Conservation (phyloP, 2,329 filamentous ascomycete species). For the Calonectria pseudoreteaudii region DNA sequence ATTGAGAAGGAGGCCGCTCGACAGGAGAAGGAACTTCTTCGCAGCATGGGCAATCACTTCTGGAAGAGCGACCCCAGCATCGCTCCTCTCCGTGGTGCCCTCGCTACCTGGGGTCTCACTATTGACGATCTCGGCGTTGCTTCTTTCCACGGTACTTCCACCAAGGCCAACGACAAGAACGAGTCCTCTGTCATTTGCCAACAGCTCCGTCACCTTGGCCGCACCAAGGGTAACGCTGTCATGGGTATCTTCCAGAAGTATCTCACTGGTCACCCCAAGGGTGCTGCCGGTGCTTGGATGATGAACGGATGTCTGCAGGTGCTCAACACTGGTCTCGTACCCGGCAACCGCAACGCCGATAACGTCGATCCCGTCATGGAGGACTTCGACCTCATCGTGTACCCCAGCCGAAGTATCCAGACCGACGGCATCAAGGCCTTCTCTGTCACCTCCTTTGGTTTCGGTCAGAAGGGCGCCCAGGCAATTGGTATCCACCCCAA, state of each 20-base stretch:
- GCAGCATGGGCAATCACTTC: constrained; percentile 97
- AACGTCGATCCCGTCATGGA: constrained; percentile 98
- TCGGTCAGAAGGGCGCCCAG: constrained; percentile 98
- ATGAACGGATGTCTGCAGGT: constrained; percentile 98
- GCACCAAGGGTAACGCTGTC: constrained; percentile 95
- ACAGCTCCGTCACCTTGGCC: constrained; percentile 93
- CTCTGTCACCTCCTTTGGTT: constrained; percentile 98
- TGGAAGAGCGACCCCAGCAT: constrained; percentile 97
- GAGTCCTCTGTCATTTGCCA: constrained; percentile 98
- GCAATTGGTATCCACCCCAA: constrained; percentile 96
- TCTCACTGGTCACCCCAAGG: constrained; percentile 98
- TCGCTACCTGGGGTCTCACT: constrained; percentile 98
- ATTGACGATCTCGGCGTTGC: constrained; percentile 95
- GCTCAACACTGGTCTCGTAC: constrained; percentile 91
- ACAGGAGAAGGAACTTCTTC: constrained; percentile 93
- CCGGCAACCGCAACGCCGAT: constrained; percentile 97
- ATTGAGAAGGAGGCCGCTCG: constrained; percentile 87
- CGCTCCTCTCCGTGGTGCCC: constrained; percentile 92
- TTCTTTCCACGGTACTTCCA: constrained; percentile 99
- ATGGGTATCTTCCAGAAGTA: constrained; percentile 99
- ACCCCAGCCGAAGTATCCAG: constrained; percentile 94
- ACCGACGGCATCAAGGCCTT: constrained; percentile 99
- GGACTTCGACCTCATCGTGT: constrained; percentile 97
- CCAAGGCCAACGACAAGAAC: constrained; percentile 99
- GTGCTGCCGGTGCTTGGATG: constrained; percentile 99